Conservation (phyloP, 192 early-diverging fungal species). For the Backusella westeae region DNA sequence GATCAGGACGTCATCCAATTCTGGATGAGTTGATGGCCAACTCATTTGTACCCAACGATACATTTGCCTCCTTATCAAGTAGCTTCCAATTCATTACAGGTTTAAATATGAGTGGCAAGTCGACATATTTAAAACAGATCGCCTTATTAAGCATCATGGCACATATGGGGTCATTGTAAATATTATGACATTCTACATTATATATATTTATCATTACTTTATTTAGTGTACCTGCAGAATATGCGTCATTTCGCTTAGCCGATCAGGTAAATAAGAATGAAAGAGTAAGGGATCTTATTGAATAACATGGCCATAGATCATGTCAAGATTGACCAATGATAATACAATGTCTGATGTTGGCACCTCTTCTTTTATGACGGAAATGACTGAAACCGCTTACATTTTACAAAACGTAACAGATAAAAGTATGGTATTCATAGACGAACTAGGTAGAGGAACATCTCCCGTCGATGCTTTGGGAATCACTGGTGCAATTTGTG, state of each 20-base stretch:
- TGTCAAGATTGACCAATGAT: constrained; percentile 77
- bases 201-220: constrained; percentile 1
- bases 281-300: constrained; percentile 3
- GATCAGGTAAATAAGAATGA: constrained; percentile 35
- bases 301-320: constrained; percentile 41
- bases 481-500: constrained; percentile 68
- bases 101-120: constrained; percentile 92
- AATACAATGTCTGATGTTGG: constrained; percentile 50
- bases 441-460: constrained; percentile 85
- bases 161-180: constrained; percentile 78
- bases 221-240: constrained; percentile 74
- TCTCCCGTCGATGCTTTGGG: constrained; percentile 66
- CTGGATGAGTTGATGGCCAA: constrained; percentile 48
- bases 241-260: constrained; percentile 69
- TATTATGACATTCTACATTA: neutral
- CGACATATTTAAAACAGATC: constrained; percentile 82
- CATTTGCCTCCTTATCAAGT: constrained; percentile 44
- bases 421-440: constrained; percentile 78
- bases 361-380: constrained; percentile 79
- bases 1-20: constrained; percentile 75
- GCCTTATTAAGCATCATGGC: constrained; percentile 79
- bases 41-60: constrained; percentile 71
- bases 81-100: constrained; percentile 84
- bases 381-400: constrained; percentile 84
- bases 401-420: constrained; percentile 74